Evolutionary conservation across 2,329 filamentous ascomycete species (phyloP).

Genomic region (Sporothrix inflata): DNA sequence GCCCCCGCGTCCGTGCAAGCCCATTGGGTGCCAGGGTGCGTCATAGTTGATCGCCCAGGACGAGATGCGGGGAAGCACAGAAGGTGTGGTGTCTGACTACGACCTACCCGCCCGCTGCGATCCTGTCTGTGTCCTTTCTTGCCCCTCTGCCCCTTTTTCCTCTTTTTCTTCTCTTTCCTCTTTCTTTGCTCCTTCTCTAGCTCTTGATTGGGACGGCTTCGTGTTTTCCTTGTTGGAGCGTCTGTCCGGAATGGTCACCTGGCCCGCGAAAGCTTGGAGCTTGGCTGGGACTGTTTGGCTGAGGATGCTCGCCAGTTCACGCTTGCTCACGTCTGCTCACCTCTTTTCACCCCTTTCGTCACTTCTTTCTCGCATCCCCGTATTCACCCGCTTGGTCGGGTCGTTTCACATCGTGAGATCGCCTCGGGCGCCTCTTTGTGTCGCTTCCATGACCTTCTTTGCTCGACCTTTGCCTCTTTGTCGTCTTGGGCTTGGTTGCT

Average conservation of each 20-base stretch:
- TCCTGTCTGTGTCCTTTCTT: not conserved
- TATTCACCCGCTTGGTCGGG: not conserved
- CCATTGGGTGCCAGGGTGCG: not conserved
- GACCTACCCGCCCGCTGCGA: not conserved
- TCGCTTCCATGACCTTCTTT: not conserved
- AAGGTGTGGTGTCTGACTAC: constrained; percentile 21
- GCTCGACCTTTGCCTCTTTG: not conserved
- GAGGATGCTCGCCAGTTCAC: not conserved
- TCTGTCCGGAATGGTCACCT: constrained; percentile 13
- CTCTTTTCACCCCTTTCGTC: not conserved
- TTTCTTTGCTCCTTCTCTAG: not conserved
- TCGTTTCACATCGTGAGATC: not conserved
- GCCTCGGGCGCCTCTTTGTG: not conserved
- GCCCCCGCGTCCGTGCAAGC: not conserved
- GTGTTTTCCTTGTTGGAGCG: constrained; percentile 10
- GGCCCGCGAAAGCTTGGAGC: not conserved
- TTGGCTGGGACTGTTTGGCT: not conserved
- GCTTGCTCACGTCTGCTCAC: not conserved
- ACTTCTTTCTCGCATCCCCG: not conserved
- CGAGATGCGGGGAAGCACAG: constrained; percentile 18
- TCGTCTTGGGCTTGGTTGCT: not conserved
- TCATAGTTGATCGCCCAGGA: constrained; percentile 10
- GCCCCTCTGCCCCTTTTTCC: not conserved
- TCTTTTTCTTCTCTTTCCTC: not conserved
- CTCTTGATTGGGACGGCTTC: not conserved